Evolutionary conservation across 2,329 filamentous ascomycete species (phyloP), one percentile per base, ranked within the genome.

Genomic region (Neofusicoccum sp.): DNA sequence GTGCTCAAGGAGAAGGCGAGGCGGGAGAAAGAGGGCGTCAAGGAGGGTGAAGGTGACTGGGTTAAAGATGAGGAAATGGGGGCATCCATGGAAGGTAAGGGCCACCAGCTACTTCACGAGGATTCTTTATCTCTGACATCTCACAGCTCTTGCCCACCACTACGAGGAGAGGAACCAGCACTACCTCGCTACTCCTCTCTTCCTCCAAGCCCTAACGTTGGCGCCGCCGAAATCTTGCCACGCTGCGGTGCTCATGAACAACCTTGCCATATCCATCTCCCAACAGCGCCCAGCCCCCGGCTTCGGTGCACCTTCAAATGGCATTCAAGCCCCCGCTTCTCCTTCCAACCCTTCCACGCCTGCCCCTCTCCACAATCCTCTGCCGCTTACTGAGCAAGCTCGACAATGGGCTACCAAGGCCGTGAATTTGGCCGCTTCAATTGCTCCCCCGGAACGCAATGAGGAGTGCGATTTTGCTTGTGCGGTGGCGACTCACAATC

Each of bases 391-490:
- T 6, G 49, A 61, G 36, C 87, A 89, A 60, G 91, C 90, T 5
- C 82, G 84, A 36, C 84, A 86, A 65, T 97, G 93, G 93, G 90
- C 91, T 5, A 78, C 84, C 56, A 93, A 93, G 70, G 89, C 92
- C 2, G 77, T 93, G 34, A 79, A 82, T 24, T 84, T 91, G 61
- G 86, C 88, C 1, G 80, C 80, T 6, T 82, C 84, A 30, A 87
- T 96, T 43, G 76, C 82, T 60, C 84, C 87, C 3, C 84, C 89
- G 0, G 78, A 85, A 3, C 81, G 90, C 41, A 90, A 86, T 2
- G 82, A 87, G 53, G 91, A 96, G 70, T 97, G 93, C 70, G 91
- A 96, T 71, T 75, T 89, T 60, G 90, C 89, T 1, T 97, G 93
- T 69, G 89, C 89, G 2, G 89, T 89, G 5, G 89, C 93, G 6